A percentile compares a stretch with the other conserved stretches of the same genome.
These are phyloP conservation scores for Verticillium longisporum DNA, from an alignment of 2,329 filamentous ascomycete species.

Conservation along the genomic window DNA sequence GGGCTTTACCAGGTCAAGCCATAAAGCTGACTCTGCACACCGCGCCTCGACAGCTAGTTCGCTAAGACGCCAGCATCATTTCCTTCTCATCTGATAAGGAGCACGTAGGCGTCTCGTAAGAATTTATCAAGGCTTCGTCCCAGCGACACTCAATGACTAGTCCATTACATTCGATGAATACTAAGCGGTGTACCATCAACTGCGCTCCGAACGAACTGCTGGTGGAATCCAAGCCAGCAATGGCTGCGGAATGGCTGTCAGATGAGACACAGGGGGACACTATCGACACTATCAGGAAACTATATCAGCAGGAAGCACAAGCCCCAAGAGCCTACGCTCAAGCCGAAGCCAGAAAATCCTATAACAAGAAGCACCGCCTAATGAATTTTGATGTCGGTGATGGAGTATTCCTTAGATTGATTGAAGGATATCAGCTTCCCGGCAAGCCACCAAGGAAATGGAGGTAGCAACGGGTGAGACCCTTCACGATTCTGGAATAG, in stretches of 20 bases:
- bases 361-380: background rate
- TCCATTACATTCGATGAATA: background rate
- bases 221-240: background rate
- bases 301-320: background rate
- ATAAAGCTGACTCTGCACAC: too few relatives aligned
- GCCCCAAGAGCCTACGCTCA: background rate
- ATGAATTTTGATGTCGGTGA: background rate
- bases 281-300: background rate
- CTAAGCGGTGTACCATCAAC: background rate
- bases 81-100: too few relatives aligned
- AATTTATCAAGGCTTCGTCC: too few relatives aligned
- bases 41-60: too few relatives aligned
- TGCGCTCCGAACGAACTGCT: background rate
- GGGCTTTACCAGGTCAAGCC: too few relatives aligned
- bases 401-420: background rate
- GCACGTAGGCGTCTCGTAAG: too few relatives aligned
- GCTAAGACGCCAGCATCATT: too few relatives aligned
- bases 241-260: background rate
- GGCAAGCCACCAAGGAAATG: too few relatives aligned
- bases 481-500: background rate
- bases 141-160: too few relatives aligned
- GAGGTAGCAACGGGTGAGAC: background rate
- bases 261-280: background rate
- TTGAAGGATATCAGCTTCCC: too few relatives aligned
- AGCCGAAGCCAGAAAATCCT: background rate